Evolutionary conservation across 495 filamentous ascomycete genomes (phyloP).

Genomic region (Penicillium roqueforti): DNA sequence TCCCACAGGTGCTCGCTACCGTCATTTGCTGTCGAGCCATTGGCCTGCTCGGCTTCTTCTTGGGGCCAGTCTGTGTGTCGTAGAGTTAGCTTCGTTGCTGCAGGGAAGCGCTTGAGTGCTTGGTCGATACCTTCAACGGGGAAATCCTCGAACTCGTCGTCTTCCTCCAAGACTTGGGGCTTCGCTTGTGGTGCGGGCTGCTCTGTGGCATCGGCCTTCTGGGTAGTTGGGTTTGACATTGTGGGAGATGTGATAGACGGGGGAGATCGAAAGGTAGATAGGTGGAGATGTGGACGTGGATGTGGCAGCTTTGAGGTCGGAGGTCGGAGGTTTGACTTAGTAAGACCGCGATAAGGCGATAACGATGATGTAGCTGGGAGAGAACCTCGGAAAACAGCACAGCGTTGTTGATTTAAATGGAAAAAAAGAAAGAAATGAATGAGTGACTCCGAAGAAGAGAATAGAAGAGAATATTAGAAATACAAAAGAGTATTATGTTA

Average conservation of each 20-base stretch:
- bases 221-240: conserved; percentile 44
- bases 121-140: conserved; percentile 74
- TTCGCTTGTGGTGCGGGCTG: conserved; percentile 50
- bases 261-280: background rate
- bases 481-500: background rate
- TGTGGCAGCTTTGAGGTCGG: conserved; percentile 10
- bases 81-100: conserved; percentile 1
- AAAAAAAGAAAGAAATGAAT: background rate
- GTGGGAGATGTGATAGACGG: conserved; percentile 7
- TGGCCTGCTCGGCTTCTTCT: conserved; percentile 77
- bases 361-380: conserved; percentile 1
- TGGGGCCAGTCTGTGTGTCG: conserved; percentile 69
- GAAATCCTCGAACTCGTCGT: conserved; percentile 99
- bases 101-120: background rate
- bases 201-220: conserved; percentile 39
- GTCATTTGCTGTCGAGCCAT: conserved; percentile 39
- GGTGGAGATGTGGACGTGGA: background rate
- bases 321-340: conserved; percentile 16
- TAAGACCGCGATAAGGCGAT: conserved; percentile 12
- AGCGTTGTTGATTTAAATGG: background rate
- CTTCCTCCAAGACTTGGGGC: conserved; percentile 77
- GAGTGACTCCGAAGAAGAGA: background rate
- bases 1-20: conserved; percentile 88
- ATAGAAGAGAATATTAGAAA: background rate
- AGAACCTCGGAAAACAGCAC: background rate